phyloP scores from a whole-genome alignment of 108 stramenopile species.

The Chaetoceros tenuissimus region DNA sequence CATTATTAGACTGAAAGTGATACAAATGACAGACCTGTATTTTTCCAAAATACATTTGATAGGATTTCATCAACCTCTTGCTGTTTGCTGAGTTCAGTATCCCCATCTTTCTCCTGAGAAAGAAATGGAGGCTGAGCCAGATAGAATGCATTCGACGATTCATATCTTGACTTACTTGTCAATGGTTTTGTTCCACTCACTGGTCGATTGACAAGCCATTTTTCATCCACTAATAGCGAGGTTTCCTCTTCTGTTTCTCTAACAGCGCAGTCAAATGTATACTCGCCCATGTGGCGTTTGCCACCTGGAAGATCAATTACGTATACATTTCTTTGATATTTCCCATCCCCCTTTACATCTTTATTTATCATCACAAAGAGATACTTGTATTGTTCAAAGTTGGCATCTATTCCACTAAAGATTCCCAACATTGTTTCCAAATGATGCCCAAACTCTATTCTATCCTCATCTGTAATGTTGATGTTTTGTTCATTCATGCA shows the following conservation, averaged over 20 bases:
- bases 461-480: neutral
- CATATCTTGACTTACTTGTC: neutral
- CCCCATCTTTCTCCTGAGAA: neutral
- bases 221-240: slow-evolving; percentile 22
- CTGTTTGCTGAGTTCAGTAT: neutral
- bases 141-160: neutral
- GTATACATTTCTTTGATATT: no score
- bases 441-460: slow-evolving; percentile 13
- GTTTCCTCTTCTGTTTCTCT: slow-evolving; percentile 47
- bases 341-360: neutral
- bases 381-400: neutral
- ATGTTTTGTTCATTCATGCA: neutral
- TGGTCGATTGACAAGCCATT: slow-evolving; percentile 18
- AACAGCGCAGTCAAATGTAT: slow-evolving; percentile 25
- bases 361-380: slow-evolving; percentile 14
- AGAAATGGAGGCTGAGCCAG: neutral
- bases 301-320: slow-evolving; percentile 46
- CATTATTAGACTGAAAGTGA: no score
- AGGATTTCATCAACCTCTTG: neutral
- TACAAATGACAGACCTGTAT: neutral
- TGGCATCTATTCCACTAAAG: neutral
- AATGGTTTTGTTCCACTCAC: neutral
- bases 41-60: neutral
- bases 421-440: neutral
- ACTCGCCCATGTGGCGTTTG: slow-evolving; percentile 50